Percentiles rank a stretch among this genome's conserved stretches.
These are phyloP conservation scores for Meyerozyma athensensis DNA, from an alignment of 1,139 yeast genomes.

Conservation along the genomic window DNA sequence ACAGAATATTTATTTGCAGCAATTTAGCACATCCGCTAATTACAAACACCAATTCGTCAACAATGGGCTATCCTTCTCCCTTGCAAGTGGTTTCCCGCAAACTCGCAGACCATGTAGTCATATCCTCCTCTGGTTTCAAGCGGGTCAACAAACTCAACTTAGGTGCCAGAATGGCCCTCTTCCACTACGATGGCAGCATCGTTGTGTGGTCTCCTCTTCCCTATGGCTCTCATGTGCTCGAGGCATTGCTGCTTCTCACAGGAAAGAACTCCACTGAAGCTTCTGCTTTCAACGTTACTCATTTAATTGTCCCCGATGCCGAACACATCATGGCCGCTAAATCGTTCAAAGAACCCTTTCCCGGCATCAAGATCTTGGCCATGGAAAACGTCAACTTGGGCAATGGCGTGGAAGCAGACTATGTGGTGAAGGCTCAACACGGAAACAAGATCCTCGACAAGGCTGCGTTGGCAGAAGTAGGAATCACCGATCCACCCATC, in stretches of 20 bases:
- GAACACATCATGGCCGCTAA: slow-evolving; percentile 57
- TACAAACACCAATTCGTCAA: neutral
- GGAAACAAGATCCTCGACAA: slow-evolving; percentile 26
- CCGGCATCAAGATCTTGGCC: slow-evolving; percentile 47
- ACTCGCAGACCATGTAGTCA: slow-evolving; percentile 41
- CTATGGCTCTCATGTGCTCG: slow-evolving; percentile 41
- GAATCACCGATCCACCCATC: slow-evolving; percentile 16
- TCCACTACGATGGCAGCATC: slow-evolving; percentile 33
- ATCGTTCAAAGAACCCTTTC: slow-evolving; percentile 45
- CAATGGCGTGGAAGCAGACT: slow-evolving; percentile 16
- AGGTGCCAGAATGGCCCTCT: slow-evolving; percentile 59
- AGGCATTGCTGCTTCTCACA: slow-evolving; percentile 31
- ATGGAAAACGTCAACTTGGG: slow-evolving; percentile 33
- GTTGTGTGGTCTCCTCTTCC: slow-evolving; percentile 64
- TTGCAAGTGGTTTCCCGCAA: slow-evolving; percentile 38
- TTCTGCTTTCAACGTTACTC: slow-evolving; percentile 28
- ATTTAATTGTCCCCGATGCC: slow-evolving; percentile 47
- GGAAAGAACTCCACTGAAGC: slow-evolving; percentile 17
- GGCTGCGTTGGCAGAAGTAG: slow-evolving; percentile 9
- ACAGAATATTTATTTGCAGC: too few species aligned
- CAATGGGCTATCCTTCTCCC: slow-evolving; percentile 26
- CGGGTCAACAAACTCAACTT: slow-evolving; percentile 39
- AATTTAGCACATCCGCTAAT: neutral
- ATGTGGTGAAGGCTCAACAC: slow-evolving; percentile 10
- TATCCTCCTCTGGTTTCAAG: slow-evolving; percentile 48